These are phyloP conservation scores for Vickermania spadyakhi DNA, from an alignment of 208 protist genomes.

Conservation along the genomic window DNA sequence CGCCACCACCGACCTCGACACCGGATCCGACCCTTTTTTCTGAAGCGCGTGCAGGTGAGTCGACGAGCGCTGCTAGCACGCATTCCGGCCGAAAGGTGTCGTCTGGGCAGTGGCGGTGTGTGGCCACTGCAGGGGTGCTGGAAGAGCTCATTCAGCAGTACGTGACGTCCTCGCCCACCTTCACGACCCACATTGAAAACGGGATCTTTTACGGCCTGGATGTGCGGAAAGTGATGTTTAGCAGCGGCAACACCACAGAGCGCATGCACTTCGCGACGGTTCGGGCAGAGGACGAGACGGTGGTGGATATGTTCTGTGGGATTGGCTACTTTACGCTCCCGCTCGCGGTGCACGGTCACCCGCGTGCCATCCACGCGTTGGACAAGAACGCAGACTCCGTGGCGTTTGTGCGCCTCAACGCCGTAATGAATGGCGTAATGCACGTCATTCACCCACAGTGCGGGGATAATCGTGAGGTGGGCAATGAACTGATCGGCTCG, in stretches of 20 bases:
- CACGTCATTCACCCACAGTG: conserved; percentile 51
- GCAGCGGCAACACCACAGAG: conserved; percentile 89
- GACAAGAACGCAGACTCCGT: conserved; percentile 87
- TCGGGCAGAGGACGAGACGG: conserved; percentile 50
- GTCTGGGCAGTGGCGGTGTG: not conserved
- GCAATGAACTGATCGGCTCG: conserved; percentile 48
- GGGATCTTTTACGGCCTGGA: conserved; percentile 85
- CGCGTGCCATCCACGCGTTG: conserved; percentile 51
- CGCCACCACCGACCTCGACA: not conserved
- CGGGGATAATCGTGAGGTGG: conserved; percentile 80
- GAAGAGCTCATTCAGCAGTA: not conserved
- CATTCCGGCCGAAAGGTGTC: not conserved
- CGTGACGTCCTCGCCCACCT: conserved; percentile 32
- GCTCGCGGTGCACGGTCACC: conserved; percentile 55
- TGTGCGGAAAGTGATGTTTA: conserved; percentile 83
- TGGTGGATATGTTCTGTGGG: conserved; percentile 91
- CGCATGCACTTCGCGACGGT: conserved; percentile 79
- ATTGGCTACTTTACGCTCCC: conserved; percentile 91
- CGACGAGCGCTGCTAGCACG: not conserved
- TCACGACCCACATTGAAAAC: conserved; percentile 86
- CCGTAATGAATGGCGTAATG: conserved; percentile 66
- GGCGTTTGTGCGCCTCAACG: conserved; percentile 65
- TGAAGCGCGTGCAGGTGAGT: not conserved
- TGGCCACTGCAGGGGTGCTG: conserved; percentile 4
- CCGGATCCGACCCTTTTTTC: not conserved